Percentiles rank a stretch among this genome's conserved stretches.
Conservation (phyloP, 345 rosid species). For the Erodium maritimum region DNA sequence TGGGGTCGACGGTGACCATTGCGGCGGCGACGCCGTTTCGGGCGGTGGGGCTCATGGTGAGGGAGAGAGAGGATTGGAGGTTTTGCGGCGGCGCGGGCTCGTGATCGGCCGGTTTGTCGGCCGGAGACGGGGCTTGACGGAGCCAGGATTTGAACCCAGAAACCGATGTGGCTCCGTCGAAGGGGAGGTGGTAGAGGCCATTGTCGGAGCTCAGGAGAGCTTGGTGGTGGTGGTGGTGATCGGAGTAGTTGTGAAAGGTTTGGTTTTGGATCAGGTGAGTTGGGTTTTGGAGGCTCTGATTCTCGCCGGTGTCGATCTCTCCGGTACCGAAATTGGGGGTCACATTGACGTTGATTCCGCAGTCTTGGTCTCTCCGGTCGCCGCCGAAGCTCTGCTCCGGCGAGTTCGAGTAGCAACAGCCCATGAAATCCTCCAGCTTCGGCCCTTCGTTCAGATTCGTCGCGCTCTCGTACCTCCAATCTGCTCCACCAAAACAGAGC, state of each 20-base stretch:
- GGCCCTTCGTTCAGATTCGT: constrained; percentile 24
- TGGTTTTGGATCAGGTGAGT: constrained; percentile 16
- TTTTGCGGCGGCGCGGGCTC: constrained; percentile 6
- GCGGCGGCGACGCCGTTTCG: constrained; percentile 7
- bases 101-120: background rate
- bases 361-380: too few species aligned
- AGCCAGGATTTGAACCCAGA: constrained; percentile 60
- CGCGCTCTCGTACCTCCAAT: constrained; percentile 39
- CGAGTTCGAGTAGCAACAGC: constrained; percentile 40
- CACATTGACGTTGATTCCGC: constrained; percentile 33
- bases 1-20: background rate
- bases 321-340: constrained; percentile 23
- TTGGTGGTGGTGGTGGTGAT: constrained; percentile 12
- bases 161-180: constrained; percentile 38
- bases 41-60: constrained; percentile 43
- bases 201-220: background rate
- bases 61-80: constrained; percentile 23
- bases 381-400: too few species aligned
- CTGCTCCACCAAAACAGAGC: constrained; percentile 12
- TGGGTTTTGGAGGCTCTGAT: constrained; percentile 12
- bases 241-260: constrained; percentile 4
- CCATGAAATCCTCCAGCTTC: constrained; percentile 68
- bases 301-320: background rate
- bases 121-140: constrained; percentile 29
- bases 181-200: constrained; percentile 19